These are phyloP conservation scores for Daedaleopsis sinensis DNA, from an alignment of 768 basidiomycete species.

Conservation along the genomic window DNA sequence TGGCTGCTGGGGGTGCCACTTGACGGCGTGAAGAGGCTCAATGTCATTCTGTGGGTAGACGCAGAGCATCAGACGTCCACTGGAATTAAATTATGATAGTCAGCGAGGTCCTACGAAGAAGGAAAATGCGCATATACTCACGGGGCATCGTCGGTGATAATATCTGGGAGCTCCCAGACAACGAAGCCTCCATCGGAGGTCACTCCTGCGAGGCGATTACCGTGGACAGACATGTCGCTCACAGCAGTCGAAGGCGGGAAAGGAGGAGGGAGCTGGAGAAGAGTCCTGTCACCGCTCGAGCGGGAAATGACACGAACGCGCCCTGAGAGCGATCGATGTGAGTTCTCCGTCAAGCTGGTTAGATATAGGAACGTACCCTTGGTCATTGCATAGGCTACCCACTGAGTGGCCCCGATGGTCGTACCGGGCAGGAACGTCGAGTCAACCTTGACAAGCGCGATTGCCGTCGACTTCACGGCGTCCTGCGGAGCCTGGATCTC, in stretches of 20 bases:
- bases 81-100: constrained; percentile 31
- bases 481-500: constrained; percentile 79
- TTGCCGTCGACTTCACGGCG: constrained; percentile 85
- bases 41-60: constrained; percentile 60
- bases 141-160: constrained; percentile 87
- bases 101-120: background rate
- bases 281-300: constrained; percentile 84
- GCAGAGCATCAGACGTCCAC: constrained; percentile 70
- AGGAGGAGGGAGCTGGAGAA: constrained; percentile 69
- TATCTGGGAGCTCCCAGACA: constrained; percentile 83
- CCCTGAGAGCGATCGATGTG: constrained; percentile 40
- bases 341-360: background rate
- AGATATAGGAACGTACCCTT: constrained; percentile 49
- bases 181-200: constrained; percentile 90
- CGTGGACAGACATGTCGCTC: constrained; percentile 84
- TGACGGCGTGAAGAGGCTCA: constrained; percentile 77
- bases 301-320: constrained; percentile 89
- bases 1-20: constrained; percentile 86
- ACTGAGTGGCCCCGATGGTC: constrained; percentile 88
- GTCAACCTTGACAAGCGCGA: constrained; percentile 86
- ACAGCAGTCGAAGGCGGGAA: constrained; percentile 69
- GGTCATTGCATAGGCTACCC: constrained; percentile 94
- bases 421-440: constrained; percentile 82
- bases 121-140: constrained; percentile 41
- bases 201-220: constrained; percentile 81